These are phyloP conservation scores for Sechiopsis laciniata DNA, from an alignment of 306 rosid genomes.

Conservation along the genomic window DNA sequence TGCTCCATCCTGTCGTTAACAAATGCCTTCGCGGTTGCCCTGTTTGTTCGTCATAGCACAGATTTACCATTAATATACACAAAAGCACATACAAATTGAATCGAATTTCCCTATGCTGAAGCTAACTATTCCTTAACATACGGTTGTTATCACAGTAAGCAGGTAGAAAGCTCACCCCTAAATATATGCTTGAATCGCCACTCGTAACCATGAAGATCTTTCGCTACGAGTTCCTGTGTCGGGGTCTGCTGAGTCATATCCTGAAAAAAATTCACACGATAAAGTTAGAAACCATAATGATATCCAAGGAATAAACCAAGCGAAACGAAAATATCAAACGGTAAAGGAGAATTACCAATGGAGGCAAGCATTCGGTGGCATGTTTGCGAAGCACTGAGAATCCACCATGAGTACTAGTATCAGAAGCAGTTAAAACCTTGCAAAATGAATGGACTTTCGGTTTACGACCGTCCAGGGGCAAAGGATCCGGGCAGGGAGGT, in stretches of 20 bases:
- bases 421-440: slow-evolving; percentile 87
- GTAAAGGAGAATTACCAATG: slow-evolving; percentile 46
- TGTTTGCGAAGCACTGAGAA: slow-evolving; percentile 91
- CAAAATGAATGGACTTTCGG: slow-evolving; percentile 55
- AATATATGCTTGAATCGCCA: slow-evolving; percentile 97
- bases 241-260: slow-evolving; percentile 87
- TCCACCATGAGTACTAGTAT: slow-evolving; percentile 97
- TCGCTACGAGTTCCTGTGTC: slow-evolving; percentile 84
- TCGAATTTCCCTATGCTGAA: no score
- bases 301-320: not conserved
- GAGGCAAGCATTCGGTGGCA: slow-evolving; percentile 89
- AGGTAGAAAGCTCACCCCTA: slow-evolving; percentile 47
- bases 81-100: not conserved
- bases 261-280: slow-evolving; percentile 33
- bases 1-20: slow-evolving; percentile 98
- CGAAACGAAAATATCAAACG: not conserved
- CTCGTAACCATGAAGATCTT: slow-evolving; percentile 88
- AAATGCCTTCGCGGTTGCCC: slow-evolving; percentile 97
- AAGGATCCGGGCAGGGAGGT: slow-evolving; percentile 50
- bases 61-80: not conserved
- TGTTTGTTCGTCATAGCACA: slow-evolving; percentile 27
- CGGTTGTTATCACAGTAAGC: not conserved
- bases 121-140: not conserved
- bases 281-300: not conserved
- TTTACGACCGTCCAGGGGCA: slow-evolving; percentile 35